Conservation (phyloP, 495 filamentous ascomycete genomes). For the Copromyces sp. region DNA sequence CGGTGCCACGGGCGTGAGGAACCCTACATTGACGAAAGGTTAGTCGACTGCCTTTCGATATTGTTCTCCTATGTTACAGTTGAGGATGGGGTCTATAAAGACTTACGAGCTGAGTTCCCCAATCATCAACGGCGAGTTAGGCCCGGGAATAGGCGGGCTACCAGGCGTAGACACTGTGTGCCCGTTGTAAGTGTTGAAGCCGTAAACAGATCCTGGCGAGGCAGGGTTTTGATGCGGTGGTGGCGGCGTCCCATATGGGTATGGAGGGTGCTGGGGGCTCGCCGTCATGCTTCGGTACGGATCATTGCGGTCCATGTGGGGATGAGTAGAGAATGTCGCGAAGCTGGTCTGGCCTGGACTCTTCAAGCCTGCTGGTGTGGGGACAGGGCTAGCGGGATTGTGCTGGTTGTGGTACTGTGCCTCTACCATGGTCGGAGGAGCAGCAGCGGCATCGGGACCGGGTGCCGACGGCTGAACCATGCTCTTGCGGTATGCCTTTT, state of each 20-base stretch:
- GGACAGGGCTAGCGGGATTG: neutral
- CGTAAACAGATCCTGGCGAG: neutral
- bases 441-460: neutral
- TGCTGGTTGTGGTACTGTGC: conserved; percentile 7
- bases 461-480: neutral
- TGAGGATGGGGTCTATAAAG: no score
- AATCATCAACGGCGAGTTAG: neutral
- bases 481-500: conserved; percentile 21
- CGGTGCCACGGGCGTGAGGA: neutral
- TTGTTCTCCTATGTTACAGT: no score
- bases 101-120: neutral
- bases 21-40: neutral
- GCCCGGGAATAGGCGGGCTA: neutral
- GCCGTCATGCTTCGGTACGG: conserved; percentile 3
- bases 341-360: conserved; percentile 18
- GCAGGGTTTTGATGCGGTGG: conserved; percentile 1
- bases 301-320: conserved; percentile 1
- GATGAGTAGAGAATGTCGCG: conserved; percentile 6
- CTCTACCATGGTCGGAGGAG: conserved; percentile 13
- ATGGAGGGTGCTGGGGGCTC: conserved; percentile 4
- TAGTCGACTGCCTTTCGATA: neutral
- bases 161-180: neutral
- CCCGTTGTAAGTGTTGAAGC: neutral
- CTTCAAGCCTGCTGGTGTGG: conserved; percentile 5
- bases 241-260: conserved; percentile 6